phyloP scores from a whole-genome alignment of 257 asterid species.

The Lycium ferocissimum region DNA sequence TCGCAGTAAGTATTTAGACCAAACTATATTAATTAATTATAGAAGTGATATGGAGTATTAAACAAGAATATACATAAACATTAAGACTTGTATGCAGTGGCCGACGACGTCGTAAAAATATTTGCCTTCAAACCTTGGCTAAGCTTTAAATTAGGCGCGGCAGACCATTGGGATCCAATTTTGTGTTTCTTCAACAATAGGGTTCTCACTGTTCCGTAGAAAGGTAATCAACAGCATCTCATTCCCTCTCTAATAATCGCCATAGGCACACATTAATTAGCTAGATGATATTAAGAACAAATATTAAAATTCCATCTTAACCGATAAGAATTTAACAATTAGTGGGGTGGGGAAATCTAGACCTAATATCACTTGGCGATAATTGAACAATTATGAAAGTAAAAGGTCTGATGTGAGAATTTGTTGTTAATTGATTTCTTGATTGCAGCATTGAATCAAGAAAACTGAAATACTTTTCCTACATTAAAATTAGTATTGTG shows the following conservation, averaged over 20 bases:
- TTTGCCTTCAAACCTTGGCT: background rate
- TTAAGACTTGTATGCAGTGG: too few species aligned
- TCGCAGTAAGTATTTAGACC: too few species aligned
- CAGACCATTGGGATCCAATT: background rate
- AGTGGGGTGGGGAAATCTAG: too few species aligned
- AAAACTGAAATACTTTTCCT: background rate
- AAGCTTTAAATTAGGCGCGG: conserved; percentile 15
- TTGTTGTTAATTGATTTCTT: background rate
- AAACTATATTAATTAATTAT: too few species aligned
- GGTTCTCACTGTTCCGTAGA: background rate
- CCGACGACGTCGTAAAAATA: background rate
- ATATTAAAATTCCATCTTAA: background rate
- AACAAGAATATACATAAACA: too few species aligned
- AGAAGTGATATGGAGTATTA: too few species aligned
- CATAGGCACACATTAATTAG: background rate
- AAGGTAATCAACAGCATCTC: conserved; percentile 3
- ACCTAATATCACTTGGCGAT: background rate
- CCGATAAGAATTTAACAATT: background rate
- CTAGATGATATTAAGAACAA: background rate
- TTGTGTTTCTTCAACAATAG: background rate
- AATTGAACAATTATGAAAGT: background rate
- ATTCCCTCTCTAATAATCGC: background rate
- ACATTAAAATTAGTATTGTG: background rate
- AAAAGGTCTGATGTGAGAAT: background rate
- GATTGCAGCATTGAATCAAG: background rate